These are phyloP conservation scores for Lonicera japonica DNA, from an alignment of 129 eudicot species.

Conservation along the genomic window DNA sequence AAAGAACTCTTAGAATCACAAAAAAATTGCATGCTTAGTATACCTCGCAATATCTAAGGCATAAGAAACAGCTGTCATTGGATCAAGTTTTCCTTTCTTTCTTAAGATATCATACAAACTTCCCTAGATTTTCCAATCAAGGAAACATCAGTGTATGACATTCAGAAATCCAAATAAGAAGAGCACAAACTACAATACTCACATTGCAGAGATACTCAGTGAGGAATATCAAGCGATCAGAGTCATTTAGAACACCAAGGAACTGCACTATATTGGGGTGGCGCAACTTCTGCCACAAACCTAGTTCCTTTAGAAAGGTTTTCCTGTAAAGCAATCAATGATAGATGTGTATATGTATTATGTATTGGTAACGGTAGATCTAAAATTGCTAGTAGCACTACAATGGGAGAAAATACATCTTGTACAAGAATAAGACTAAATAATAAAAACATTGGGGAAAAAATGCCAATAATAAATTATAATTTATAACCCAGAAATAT, in stretches of 20 bases:
- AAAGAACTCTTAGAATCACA: too few relatives aligned
- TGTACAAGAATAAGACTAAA: too few relatives aligned
- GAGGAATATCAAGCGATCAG: constrained; percentile 54
- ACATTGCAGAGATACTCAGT: constrained; percentile 63
- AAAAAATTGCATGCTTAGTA: too few relatives aligned
- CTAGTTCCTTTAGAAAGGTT: constrained; percentile 59
- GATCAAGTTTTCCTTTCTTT: constrained; percentile 64
- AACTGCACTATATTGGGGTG: constrained; percentile 76
- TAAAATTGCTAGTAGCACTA: neutral
- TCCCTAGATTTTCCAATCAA: constrained; percentile 37
- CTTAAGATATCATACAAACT: constrained; percentile 54
- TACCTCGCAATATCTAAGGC: constrained; percentile 86
- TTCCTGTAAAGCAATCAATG: constrained; percentile 26
- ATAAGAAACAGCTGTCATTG: constrained; percentile 59
- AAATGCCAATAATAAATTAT: too few relatives aligned
- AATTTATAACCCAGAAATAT: too few relatives aligned
- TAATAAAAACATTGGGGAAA: too few relatives aligned
- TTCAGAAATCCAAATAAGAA: neutral
- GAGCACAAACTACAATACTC: constrained; percentile 1
- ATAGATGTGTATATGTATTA: neutral
- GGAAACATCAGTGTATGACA: constrained; percentile 1
- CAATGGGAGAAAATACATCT: too few relatives aligned
- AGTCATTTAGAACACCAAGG: constrained; percentile 61
- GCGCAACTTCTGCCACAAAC: constrained; percentile 60
- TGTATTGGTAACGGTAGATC: neutral